Percentiles rank a stretch among this genome's conserved stretches.
These are phyloP conservation scores for Salix dunnii DNA, from an alignment of 345 rosid genomes.

Conservation along the genomic window DNA sequence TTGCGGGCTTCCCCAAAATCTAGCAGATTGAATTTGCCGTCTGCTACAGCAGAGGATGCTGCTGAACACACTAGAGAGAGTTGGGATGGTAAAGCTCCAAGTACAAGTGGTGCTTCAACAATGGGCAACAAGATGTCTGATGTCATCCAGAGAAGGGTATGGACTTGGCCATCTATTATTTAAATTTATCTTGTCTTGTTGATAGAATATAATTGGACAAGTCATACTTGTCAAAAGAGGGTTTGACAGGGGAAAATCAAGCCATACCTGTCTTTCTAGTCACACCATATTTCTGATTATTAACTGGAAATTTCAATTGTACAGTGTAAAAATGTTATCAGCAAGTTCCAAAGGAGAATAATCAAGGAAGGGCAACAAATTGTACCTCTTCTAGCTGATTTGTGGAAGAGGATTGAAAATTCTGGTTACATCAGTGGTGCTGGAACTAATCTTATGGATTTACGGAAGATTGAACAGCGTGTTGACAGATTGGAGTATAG, in stretches of 20 bases:
- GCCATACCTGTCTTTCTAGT: neutral
- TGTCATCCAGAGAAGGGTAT: slow-evolving; percentile 79
- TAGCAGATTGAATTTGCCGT: slow-evolving; percentile 51
- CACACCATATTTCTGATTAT: slow-evolving; percentile 7
- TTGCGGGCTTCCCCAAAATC: slow-evolving; percentile 63
- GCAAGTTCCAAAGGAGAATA: slow-evolving; percentile 88
- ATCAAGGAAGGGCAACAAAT: slow-evolving; percentile 94
- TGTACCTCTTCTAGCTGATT: slow-evolving; percentile 78
- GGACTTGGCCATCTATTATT: neutral
- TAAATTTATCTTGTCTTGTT: slow-evolving; percentile 6
- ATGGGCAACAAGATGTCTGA: slow-evolving; percentile 69
- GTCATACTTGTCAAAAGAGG: neutral
- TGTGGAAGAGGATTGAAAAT: slow-evolving; percentile 86
- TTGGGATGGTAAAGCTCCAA: slow-evolving; percentile 56
- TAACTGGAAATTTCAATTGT: slow-evolving; percentile 24
- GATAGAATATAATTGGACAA: neutral
- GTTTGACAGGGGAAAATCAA: neutral
- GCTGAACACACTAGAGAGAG: slow-evolving; percentile 56
- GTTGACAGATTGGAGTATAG: slow-evolving; percentile 76
- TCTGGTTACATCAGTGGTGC: slow-evolving; percentile 57
- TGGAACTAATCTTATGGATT: slow-evolving; percentile 67
- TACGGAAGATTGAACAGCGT: slow-evolving; percentile 81
- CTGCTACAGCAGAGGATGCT: slow-evolving; percentile 51
- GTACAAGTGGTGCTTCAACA: slow-evolving; percentile 48
- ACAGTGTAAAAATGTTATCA: slow-evolving; percentile 86